phyloP scores from a whole-genome alignment of 805 yeast species.

The Starmerella potacharoeniae region DNA sequence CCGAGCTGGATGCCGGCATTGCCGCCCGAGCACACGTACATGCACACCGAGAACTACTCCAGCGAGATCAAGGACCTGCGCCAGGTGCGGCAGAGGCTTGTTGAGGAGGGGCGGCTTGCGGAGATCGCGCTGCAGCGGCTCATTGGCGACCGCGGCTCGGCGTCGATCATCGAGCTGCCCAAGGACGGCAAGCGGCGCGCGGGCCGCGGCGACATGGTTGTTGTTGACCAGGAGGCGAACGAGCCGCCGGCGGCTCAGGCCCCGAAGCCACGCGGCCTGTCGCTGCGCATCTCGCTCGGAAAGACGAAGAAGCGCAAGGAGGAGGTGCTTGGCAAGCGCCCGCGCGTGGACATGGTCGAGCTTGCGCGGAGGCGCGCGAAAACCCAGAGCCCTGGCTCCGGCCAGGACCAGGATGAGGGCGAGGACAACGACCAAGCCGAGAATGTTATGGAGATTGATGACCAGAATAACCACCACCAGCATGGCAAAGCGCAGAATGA shows the following conservation, averaged over 20 bases:
- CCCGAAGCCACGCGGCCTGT: constrained; percentile 2
- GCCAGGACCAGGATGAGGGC: no score
- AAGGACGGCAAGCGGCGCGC: background rate
- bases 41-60: constrained; percentile 59
- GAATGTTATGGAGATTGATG: background rate
- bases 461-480: background rate
- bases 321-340: constrained; percentile 19
- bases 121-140: constrained; percentile 64
- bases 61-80: constrained; percentile 58
- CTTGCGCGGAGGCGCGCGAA: constrained; percentile 13
- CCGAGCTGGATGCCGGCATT: constrained; percentile 75
- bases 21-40: constrained; percentile 91
- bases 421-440: background rate
- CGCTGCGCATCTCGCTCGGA: constrained; percentile 19
- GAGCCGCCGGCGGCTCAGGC: constrained; percentile 2
- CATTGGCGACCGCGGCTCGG: constrained; percentile 27
- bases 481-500: background rate
- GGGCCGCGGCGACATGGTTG: background rate
- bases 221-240: constrained; percentile 2
- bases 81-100: constrained; percentile 55
- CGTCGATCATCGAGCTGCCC: constrained; percentile 19
- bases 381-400: background rate
- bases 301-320: constrained; percentile 9
- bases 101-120: constrained; percentile 69
- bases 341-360: constrained; percentile 19